phyloP scores from a whole-genome alignment of 2,329 filamentous ascomycete genomes.

The Fusarium mangiferae region DNA sequence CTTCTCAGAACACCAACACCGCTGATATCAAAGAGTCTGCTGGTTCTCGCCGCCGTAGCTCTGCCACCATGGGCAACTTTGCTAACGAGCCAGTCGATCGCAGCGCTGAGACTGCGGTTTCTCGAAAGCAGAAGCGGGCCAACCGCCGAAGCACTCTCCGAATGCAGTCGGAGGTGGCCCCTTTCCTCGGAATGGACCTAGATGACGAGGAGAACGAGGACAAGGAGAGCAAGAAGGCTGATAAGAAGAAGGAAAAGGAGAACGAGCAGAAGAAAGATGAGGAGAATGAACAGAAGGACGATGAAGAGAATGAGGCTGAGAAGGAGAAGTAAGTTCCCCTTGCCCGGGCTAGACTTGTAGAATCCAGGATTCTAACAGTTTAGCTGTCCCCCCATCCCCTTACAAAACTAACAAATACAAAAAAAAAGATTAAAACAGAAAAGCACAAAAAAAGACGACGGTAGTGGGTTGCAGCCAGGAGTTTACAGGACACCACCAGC shows the following conservation, averaged over 20 bases:
- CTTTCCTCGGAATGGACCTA: neutral
- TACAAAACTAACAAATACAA: neutral
- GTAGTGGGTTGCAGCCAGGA: neutral
- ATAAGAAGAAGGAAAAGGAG: neutral
- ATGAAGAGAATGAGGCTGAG: fast-evolving
- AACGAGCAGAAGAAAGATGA: neutral
- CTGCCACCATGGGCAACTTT: neutral
- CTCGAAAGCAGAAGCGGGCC: neutral
- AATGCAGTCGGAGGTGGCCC: neutral
- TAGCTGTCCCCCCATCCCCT: neutral
- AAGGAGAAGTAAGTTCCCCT: neutral
- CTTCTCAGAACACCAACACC: no score
- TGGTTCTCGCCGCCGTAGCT: no score
- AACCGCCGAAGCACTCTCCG: neutral
- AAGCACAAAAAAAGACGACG: neutral
- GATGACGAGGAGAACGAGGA: neutral
- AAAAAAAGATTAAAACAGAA: neutral
- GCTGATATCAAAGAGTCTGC: no score
- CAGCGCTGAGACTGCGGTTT: neutral
- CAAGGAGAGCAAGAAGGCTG: neutral
- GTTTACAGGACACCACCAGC: neutral
- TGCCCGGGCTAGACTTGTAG: fast-evolving
- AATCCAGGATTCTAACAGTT: neutral
- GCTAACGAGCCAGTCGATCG: neutral
- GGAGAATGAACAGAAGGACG: neutral